Base-by-base conservation (phyloP, 129 eudicot species). In the Deinandra increscens region DNA sequence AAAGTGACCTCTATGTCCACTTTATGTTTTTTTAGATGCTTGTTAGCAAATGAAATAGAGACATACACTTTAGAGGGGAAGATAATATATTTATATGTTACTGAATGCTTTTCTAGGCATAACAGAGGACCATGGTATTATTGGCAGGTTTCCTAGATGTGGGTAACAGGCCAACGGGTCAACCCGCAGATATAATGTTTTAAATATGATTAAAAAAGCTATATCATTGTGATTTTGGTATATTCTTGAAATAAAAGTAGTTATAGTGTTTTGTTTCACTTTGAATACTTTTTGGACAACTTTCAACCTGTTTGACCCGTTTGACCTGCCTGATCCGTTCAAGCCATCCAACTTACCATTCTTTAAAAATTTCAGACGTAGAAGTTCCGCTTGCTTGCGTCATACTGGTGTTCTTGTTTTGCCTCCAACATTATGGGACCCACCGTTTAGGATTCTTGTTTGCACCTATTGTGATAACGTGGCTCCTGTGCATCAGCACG, bases 351-450 rank as follows among this genome's bases (percentile, higher is more conserved):
- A 34, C 6, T 0, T 34, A n/a, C n/a, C n/a, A n/a, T n/a, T n/a
- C n/a, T 17, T 69, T 51, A 7, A 26, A 7, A 26, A 50, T 50
- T 78, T 70, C 96, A 89, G 96, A 86, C 80, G 84, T 89, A 42
- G 90, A 89, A 82, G 88, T 89, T 20, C 96, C 96, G 17, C 72
- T 86, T 44, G 84, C 90, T 80, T 89, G 96, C 70, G 18, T 78
- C 73, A 89, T 89, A 64, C 81, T 89, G 64, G 90, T 89, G 68
- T 73, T 86, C 44, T 75, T 89, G 67, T 89, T 89, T 63, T 86
- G 64, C 80, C 92, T 89, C 60, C 96, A 89, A 76, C 96, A 86
- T 72, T 89, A 86, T 31, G 96, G 96, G 78, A 89, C 94, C 42
- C 96, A 86, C 73, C 83, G 90, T 36, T 41, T 89, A n/a, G 96